Base-by-base conservation (phyloP, 148 eudicot genomes). In the Amaranthus palmeri region DNA sequence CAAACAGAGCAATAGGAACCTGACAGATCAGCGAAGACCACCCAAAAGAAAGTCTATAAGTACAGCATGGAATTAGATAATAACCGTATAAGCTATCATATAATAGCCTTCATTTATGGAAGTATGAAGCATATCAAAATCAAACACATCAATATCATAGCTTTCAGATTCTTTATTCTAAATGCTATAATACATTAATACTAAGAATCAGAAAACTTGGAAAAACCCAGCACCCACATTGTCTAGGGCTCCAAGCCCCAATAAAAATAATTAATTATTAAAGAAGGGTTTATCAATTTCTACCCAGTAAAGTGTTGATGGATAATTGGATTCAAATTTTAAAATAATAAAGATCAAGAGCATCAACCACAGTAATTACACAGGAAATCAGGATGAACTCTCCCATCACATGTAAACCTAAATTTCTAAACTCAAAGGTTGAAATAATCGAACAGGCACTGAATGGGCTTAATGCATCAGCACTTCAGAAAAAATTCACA, bases 1-100 rank as follows among this genome's bases (percentile, higher is more conserved):
- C 97, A 83, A 78, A 92, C 96, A 92, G 68, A 69, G 88, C 77
- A 79, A 92, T 4, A 48, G 97, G 97, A 77, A 89, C 91, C 97
- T 92, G 68, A 57, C 69, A 74, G 7, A 45, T 65, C 62, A 63
- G 41, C 18, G 12, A 74, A 53, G 64, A 60, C 10, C 51, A 13
- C 55, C 43, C 42, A 72, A 54, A 61, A 18, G 50, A 76, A 13
- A 54, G 40, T 15, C 49, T 56, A 61, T 71, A 13, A 58, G 67
- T 25, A 55, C 14, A 17, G 60, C n/a, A 18, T 52, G 42, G 49
- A 17, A 18, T 42, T 50, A 52, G 54, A 57, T 55, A 9, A 15
- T n/a, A 56, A 36, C 60, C n/a, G 7, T 18, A 3, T 14, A 65
- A 46, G 13, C 13, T 62, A 47, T 7, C 14, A 13, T 25, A 44